Conservation (phyloP, 83 land plant species). For the Isoetes engelmannii region DNA sequence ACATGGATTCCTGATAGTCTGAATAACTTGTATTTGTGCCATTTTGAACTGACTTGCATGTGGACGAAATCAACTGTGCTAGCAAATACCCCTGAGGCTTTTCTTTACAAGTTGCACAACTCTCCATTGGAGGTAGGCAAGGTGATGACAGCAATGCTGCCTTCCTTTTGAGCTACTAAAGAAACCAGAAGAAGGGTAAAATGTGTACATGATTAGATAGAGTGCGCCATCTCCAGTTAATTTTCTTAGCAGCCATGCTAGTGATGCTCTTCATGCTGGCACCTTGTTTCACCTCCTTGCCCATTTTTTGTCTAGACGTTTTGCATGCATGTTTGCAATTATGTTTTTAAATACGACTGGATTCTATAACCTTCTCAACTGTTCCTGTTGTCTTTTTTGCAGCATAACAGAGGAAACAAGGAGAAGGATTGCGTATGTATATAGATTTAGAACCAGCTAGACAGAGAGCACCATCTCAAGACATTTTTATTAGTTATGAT, state of each 20-base stretch:
- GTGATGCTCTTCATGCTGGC: slow-evolving; percentile 86
- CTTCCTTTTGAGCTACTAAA: no score
- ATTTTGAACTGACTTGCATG: slow-evolving; percentile 65
- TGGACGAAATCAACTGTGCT: slow-evolving; percentile 75
- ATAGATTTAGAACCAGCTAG: slow-evolving; percentile 84
- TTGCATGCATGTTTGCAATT: no score
- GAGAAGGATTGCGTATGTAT: slow-evolving; percentile 77
- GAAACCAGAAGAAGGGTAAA: slow-evolving; percentile 62
- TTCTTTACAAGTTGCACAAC: slow-evolving; percentile 52
- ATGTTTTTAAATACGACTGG: no score
- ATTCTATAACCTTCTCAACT: no score
- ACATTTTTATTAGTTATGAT: slow-evolving; percentile 87
- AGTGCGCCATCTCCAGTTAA: slow-evolving; percentile 49
- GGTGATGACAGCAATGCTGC: no score
- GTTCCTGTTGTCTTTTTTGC: no score
- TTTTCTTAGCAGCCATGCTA: slow-evolving; percentile 82
- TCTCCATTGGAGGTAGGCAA: slow-evolving; percentile 52
- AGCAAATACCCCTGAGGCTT: slow-evolving; percentile 66
- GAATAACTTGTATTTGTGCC: slow-evolving; percentile 58
- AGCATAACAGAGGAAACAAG: slow-evolving; percentile 46
- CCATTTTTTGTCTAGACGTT: no score
- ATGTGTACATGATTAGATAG: slow-evolving; percentile 65
- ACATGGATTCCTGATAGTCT: slow-evolving; percentile 84
- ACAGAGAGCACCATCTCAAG: slow-evolving; percentile 53
- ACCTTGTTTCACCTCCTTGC: slow-evolving; percentile 21